Conservation (phyloP, 2,329 filamentous ascomycete species). For the Sclerotinia sclerotiorum region DNA sequence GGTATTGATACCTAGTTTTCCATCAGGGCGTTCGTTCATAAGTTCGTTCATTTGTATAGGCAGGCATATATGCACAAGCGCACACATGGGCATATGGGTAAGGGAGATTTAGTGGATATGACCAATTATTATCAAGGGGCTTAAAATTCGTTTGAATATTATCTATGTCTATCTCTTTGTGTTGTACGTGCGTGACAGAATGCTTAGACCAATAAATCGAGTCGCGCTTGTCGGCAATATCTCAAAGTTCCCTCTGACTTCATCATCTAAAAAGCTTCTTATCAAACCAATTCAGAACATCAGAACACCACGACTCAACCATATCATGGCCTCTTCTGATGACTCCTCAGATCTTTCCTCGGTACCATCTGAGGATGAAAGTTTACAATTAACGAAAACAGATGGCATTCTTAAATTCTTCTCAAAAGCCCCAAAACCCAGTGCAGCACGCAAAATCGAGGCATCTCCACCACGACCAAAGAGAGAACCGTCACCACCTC, state of each 20-base stretch:
- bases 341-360: constrained; percentile 64
- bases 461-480: constrained; percentile 68
- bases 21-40: no score
- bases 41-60: no score
- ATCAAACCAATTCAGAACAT: constrained; percentile 25
- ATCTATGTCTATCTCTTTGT: constrained; percentile 16
- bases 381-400: constrained; percentile 52
- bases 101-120: no score
- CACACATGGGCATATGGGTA: no score
- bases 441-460: constrained; percentile 52
- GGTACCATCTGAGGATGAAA: constrained; percentile 55
- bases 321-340: constrained; percentile 49
- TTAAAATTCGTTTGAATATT: no score
- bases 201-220: constrained; percentile 26
- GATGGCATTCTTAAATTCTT: constrained; percentile 68
- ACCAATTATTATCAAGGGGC: no score
- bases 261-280: constrained; percentile 25
- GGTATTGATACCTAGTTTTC: no score
- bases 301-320: constrained; percentile 26
- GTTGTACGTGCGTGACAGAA: constrained; percentile 26
- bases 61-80: no score
- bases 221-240: constrained; percentile 33
- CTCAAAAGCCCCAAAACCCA: constrained; percentile 51
- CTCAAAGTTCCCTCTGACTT: constrained; percentile 30
- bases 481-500: constrained; percentile 81